These are phyloP conservation scores for Dendrocalamus sinicus DNA, from an alignment of 176 grass and related monocot species.

Conservation along the genomic window DNA sequence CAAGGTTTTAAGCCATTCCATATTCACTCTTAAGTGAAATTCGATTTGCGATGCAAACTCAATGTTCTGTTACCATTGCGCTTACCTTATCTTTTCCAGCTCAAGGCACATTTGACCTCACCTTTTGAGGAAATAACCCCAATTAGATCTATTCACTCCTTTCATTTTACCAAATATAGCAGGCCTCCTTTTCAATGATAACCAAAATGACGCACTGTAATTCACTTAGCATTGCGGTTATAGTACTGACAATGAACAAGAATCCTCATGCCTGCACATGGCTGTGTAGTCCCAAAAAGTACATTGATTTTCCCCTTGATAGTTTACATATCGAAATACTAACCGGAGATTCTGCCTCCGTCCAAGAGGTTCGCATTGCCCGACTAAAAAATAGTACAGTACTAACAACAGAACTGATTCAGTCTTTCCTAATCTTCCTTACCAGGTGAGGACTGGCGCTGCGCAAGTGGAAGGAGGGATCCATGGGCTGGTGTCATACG, in stretches of 20 bases:
- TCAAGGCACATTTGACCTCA: neutral
- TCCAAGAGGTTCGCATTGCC: neutral
- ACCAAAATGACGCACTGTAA: neutral
- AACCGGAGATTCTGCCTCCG: neutral
- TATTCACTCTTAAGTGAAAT: neutral
- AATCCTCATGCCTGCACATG: neutral
- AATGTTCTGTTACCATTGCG: neutral
- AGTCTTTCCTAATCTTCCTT: conserved; percentile 5
- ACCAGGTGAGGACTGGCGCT: conserved; percentile 80
- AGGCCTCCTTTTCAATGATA: neutral
- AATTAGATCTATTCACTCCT: neutral
- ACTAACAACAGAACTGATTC: neutral
- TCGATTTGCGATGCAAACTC: neutral
- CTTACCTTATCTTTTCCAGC: neutral
- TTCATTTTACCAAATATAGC: neutral
- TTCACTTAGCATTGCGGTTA: neutral
- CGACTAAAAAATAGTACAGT: neutral
- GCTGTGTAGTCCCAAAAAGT: neutral
- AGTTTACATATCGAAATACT: neutral
- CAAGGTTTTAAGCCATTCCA: neutral
- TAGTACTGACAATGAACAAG: neutral
- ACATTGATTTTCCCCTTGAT: neutral
- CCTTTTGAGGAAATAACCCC: neutral
- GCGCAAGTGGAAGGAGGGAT: conserved; percentile 89
- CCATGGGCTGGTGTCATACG: conserved; percentile 83